phyloP scores from a whole-genome alignment of 805 yeast genomes.

The Clavispora fructus region DNA sequence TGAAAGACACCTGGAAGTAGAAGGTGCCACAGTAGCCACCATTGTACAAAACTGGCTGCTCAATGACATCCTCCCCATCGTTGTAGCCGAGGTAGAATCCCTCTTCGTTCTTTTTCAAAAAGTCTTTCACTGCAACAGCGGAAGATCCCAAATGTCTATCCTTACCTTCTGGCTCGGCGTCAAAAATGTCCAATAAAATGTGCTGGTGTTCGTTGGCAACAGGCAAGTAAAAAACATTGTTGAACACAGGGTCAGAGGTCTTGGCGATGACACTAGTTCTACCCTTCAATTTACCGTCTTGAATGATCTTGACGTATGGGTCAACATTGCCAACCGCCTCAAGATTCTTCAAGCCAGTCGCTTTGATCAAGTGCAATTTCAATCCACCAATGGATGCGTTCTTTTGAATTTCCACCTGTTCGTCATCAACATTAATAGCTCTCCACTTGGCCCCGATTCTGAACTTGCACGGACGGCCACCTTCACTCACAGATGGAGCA shows the following conservation, averaged over 20 bases:
- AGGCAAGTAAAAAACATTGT: conserved; percentile 57
- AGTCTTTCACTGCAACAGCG: conserved; percentile 44
- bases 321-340: conserved; percentile 71
- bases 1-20: conserved; percentile 53
- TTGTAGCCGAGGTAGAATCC: conserved; percentile 48
- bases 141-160: conserved; percentile 63
- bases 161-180: conserved; percentile 57
- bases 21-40: conserved; percentile 44
- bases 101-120: conserved; percentile 42
- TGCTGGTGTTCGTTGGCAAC: conserved; percentile 56
- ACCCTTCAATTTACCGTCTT: conserved; percentile 54
- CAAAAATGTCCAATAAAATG: conserved; percentile 55
- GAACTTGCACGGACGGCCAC: conserved; percentile 40
- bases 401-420: conserved; percentile 38
- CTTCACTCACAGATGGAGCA: conserved; percentile 38
- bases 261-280: conserved; percentile 51
- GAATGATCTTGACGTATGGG: conserved; percentile 60
- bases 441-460: conserved; percentile 63
- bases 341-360: conserved; percentile 47
- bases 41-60: conserved; percentile 38
- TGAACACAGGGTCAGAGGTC: conserved; percentile 52
- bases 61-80: conserved; percentile 43
- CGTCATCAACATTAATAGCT: conserved; percentile 53
- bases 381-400: conserved; percentile 64
- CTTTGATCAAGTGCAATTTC: conserved; percentile 53